Percentiles rank a stretch among this genome's conserved stretches.
Conservation (phyloP, 192 early-diverging fungal genomes). For the Thamnidium elegans region DNA sequence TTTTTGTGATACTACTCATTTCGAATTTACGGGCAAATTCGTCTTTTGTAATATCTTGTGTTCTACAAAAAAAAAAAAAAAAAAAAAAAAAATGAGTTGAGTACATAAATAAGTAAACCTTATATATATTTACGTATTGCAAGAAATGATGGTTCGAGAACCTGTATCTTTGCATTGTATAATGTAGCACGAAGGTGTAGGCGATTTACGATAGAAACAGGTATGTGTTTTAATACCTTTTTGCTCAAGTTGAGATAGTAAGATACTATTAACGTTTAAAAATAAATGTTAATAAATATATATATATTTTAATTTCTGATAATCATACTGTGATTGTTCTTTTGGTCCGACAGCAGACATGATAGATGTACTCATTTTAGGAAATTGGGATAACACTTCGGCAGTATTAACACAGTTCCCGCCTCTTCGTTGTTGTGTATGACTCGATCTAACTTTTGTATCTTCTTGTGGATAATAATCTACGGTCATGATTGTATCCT, state of each 20-base stretch:
- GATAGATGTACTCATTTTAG: conserved; percentile 33
- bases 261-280: not conserved
- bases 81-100: conserved; percentile 19
- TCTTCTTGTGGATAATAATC: conserved; percentile 58
- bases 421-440: conserved; percentile 61
- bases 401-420: conserved; percentile 63
- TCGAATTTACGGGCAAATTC: conserved; percentile 52
- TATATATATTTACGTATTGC: conserved; percentile 40
- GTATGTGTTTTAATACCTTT: conserved; percentile 42
- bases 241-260: too few relatives aligned
- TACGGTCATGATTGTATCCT: conserved; percentile 63
- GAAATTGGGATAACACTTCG: conserved; percentile 52
- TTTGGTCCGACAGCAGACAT: conserved; percentile 52
- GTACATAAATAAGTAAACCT: conserved; percentile 9
- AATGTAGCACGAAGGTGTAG: conserved; percentile 50
- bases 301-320: conserved; percentile 5
- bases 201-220: conserved; percentile 43
- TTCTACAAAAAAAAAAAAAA: conserved; percentile 16
- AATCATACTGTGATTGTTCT: conserved; percentile 41
- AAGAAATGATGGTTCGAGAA: conserved; percentile 63
- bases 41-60: conserved; percentile 54
- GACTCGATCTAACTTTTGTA: conserved; percentile 52
- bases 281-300: not conserved
- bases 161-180: conserved; percentile 48
- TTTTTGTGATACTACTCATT: conserved; percentile 19